phyloP scores from a whole-genome alignment of 495 filamentous ascomycete species.

The Coniosporium apollinis region DNA sequence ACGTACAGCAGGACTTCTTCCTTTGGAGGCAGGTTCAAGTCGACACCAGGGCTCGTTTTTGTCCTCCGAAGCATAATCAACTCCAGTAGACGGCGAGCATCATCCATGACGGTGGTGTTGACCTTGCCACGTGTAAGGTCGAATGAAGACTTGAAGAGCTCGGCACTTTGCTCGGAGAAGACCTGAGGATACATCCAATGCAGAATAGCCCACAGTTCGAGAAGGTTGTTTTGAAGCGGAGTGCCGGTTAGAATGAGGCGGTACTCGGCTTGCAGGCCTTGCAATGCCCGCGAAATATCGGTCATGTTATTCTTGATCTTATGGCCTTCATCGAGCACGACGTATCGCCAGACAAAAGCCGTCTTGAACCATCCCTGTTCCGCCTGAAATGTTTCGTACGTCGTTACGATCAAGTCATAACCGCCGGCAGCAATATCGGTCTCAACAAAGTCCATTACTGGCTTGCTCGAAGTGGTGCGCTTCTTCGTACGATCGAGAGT shows the following conservation, averaged over 20 bases:
- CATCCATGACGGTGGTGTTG: conserved; percentile 34
- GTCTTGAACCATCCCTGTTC: conserved; percentile 44
- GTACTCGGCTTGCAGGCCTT: conserved; percentile 36
- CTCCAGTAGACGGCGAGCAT: conserved; percentile 35
- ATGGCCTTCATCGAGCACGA: conserved; percentile 44
- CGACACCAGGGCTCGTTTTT: conserved; percentile 42
- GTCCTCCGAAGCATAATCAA: conserved; percentile 46
- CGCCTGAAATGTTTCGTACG: conserved; percentile 40
- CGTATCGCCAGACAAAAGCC: conserved; percentile 40
- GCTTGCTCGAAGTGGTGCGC: conserved; percentile 19
- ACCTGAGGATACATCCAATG: conserved; percentile 49
- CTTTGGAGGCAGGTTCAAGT: conserved; percentile 42
- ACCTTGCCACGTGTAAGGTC: conserved; percentile 39
- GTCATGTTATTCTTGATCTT: conserved; percentile 42
- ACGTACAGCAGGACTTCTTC: conserved; percentile 43
- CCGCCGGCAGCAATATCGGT: conserved; percentile 9
- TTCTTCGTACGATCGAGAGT: conserved; percentile 19
- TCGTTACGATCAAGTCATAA: conserved; percentile 40
- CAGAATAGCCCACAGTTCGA: conserved; percentile 45
- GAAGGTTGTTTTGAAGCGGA: conserved; percentile 47
- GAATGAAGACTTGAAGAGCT: conserved; percentile 41
- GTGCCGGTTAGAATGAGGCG: conserved; percentile 47
- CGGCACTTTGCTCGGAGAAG: conserved; percentile 34
- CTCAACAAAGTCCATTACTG: conserved; percentile 18
- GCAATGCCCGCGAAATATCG: conserved; percentile 32